phyloP scores from a whole-genome alignment of 73 alveolate genomes.

The Blepharisma japonicum region DNA sequence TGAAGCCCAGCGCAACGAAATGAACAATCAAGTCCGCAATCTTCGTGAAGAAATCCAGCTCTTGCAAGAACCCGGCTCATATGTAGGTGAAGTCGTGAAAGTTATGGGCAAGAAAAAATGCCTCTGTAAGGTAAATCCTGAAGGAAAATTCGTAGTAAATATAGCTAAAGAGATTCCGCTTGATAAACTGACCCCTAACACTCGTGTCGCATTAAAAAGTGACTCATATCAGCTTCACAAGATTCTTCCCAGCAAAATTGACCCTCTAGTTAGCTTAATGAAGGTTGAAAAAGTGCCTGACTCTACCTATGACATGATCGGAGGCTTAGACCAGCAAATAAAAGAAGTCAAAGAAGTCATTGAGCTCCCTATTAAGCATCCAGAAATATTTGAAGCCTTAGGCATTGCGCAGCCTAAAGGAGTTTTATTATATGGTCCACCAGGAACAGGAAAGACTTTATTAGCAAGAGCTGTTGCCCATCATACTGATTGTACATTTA shows the following conservation, averaged over 20 bases:
- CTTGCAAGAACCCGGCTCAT: constrained; percentile 91
- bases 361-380: constrained; percentile 99
- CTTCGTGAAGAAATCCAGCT: constrained; percentile 92
- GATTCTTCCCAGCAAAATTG: constrained; percentile 97
- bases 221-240: constrained; percentile 94
- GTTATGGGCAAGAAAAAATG: constrained; percentile 88
- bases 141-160: constrained; percentile 98
- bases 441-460: constrained; percentile 99
- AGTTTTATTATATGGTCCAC: constrained; percentile 90
- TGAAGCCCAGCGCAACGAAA: constrained; percentile 98
- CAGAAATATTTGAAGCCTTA: constrained; percentile 96
- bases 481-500: constrained; percentile 90
- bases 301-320: constrained; percentile 98
- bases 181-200: constrained; percentile 77
- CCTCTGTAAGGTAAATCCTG: constrained; percentile 84
- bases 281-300: constrained; percentile 99
- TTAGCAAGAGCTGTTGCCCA: constrained; percentile 99
- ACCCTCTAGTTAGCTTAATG: constrained; percentile 98
- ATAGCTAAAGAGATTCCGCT: constrained; percentile 90
- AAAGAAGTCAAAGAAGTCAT: constrained; percentile 96
- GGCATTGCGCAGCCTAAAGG: constrained; percentile 99
- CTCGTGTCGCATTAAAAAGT: constrained; percentile 89
- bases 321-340: constrained; percentile 75
- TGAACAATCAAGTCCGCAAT: constrained; percentile 79
- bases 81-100: constrained; percentile 98